A percentile compares a stretch with the other conserved stretches of the same genome.
These are phyloP conservation scores for Alternaria metachromatica DNA, from an alignment of 2,329 filamentous ascomycete species.

Conservation along the genomic window DNA sequence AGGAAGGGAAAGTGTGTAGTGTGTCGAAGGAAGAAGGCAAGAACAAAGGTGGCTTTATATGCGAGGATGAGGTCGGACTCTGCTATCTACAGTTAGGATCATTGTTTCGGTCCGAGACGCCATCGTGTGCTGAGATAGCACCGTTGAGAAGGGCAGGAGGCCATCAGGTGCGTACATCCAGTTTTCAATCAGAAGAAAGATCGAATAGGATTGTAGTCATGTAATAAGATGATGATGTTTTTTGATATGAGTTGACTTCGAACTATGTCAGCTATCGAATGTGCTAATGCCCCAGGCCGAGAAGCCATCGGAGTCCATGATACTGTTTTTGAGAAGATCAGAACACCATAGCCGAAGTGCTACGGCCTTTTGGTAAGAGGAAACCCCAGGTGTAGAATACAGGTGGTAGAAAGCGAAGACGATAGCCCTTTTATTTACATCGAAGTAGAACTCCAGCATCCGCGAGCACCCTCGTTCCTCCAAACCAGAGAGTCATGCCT, in stretches of 20 bases:
- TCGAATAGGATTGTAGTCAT: background rate
- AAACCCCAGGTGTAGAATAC: too few species aligned
- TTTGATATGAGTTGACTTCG: background rate
- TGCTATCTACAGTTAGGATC: fast-evolving
- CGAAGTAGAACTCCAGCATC: background rate
- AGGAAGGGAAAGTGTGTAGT: background rate
- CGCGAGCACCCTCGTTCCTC: background rate
- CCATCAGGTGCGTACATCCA: fast-evolving
- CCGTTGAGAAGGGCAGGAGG: background rate
- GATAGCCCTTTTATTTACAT: fast-evolving
- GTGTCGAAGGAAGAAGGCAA: background rate
- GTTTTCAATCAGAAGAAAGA: background rate
- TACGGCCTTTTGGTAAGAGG: too few species aligned
- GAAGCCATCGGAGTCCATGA: fast-evolving
- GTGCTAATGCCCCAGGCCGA: background rate
- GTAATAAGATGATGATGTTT: background rate
- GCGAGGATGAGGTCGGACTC: background rate
- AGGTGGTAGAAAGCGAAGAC: background rate
- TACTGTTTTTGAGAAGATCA: background rate
- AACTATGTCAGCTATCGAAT: background rate
- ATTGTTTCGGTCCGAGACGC: background rate
- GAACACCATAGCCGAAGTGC: too few species aligned
- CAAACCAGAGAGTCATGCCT: background rate
- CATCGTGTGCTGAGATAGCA: background rate
- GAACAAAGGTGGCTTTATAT: background rate